Conservation (phyloP, 768 basidiomycete genomes). For the Amanita phalloides region DNA sequence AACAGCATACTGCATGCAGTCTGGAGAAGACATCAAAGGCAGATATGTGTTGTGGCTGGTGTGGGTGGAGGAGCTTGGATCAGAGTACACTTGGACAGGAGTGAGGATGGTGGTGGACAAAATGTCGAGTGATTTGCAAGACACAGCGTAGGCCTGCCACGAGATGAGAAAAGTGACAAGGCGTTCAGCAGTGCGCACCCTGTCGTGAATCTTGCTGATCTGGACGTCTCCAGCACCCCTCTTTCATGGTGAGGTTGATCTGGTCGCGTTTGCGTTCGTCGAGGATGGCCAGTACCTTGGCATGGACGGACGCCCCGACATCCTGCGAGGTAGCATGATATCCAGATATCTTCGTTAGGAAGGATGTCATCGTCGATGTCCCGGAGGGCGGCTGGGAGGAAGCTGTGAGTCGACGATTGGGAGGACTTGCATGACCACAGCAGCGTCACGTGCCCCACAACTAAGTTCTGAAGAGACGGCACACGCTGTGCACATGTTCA, state of each 20-base stretch:
- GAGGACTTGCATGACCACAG: conserved; percentile 12
- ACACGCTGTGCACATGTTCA: no score
- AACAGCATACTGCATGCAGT: conserved; percentile 45
- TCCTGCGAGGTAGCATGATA: conserved; percentile 58
- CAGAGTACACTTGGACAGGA: conserved; percentile 37
- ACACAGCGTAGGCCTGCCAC: conserved; percentile 28
- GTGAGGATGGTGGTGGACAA: conserved; percentile 34
- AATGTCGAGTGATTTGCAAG: conserved; percentile 38
- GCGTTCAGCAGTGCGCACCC: conserved; percentile 17
- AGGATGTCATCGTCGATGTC: conserved; percentile 52
- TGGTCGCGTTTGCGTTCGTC: conserved; percentile 43
- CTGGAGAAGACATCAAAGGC: conserved; percentile 54
- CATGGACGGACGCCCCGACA: conserved; percentile 44
- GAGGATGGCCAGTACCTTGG: conserved; percentile 43
- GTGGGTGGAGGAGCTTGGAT: conserved; percentile 31
- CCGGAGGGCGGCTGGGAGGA: conserved; percentile 40
- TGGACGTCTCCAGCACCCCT: conserved; percentile 36
- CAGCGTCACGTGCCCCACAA: no score
- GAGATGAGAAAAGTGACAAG: neutral
- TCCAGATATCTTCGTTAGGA: conserved; percentile 58
- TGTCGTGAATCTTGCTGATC: conserved; percentile 8
- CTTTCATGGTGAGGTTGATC: conserved; percentile 32
- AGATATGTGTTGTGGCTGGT: conserved; percentile 44
- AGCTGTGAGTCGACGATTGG: conserved; percentile 52
- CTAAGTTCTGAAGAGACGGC: no score